Base-by-base conservation (phyloP, 163 green algal species). In the Volvox carteri region DNA sequence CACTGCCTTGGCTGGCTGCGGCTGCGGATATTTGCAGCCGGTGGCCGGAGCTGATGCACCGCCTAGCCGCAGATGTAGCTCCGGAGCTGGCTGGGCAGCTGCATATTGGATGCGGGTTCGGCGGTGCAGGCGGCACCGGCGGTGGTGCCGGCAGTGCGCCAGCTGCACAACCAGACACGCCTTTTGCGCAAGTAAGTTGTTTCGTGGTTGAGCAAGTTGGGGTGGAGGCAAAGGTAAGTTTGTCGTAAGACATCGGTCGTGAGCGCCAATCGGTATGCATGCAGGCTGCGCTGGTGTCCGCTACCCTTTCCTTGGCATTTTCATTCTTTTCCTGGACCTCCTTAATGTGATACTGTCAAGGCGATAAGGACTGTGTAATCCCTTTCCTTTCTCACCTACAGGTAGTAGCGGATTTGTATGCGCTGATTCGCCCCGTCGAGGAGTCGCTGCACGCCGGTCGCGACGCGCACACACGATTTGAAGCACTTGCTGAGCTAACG, bases 41-140 rank as follows among this genome's bases (percentile, higher is more conserved):
- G 16, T 88, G 83, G 83, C 37, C 39, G 12, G 68, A 81, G 83
- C 12, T 81, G 46, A 56, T 60, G 68, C 83, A 88, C 35, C 68
- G 83, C 6, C 50, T 88, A 50, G 67, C 68, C 33, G 83, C 50
- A 0, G 68, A 88, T 25, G 83, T 81, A 25, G 83, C 50, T 37
- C 83, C 83, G 14, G 83, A 88, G 68, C 48, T 88, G 23, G 83
- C 83, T 8, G 83, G 68, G 14, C 83, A 88, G 48, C 11, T 81
- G 30, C 68, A 81, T 39, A 35, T 88, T 0, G 48, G 60, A 5
- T 8, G 75, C 75, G 54, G 73, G 39, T 14, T 11, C 18, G 62
- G 28, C 44, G 60, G 41, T 8, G 56, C 9, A 11, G 58, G 39
- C 42, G 58, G 39, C 28, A 30, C 41, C 74, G 30, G 41, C 58